Conservation (phyloP, 805 yeast genomes). For the Cyberlindnera japonica region DNA sequence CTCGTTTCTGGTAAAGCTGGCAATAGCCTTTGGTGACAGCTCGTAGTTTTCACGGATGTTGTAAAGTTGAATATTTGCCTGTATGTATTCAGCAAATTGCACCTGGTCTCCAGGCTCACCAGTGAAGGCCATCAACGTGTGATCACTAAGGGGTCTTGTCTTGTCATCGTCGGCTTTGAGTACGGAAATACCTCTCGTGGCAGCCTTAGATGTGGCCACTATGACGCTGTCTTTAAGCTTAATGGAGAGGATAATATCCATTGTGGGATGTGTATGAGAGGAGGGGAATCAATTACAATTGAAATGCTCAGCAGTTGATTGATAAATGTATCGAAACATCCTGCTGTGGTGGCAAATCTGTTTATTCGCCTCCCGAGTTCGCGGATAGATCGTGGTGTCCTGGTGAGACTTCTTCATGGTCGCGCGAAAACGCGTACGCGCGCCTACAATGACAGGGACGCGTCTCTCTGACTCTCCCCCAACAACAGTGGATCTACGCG, state of each 20-base stretch:
- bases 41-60: slow-evolving; percentile 82
- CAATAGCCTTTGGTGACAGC: slow-evolving; percentile 79
- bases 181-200: slow-evolving; percentile 84
- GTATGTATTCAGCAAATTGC: slow-evolving; percentile 90
- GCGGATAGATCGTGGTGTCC: slow-evolving; percentile 1
- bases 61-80: slow-evolving; percentile 86
- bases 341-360: slow-evolving; percentile 4
- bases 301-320: background rate
- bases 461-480: background rate
- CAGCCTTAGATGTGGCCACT: slow-evolving; percentile 92
- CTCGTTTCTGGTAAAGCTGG: slow-evolving; percentile 83
- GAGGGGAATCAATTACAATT: background rate
- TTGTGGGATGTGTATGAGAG: slow-evolving; percentile 28
- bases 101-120: slow-evolving; percentile 93
- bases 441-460: slow-evolving; percentile 1
- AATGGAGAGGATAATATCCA: slow-evolving; percentile 92
- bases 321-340: too few species aligned
- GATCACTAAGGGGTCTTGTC: slow-evolving; percentile 69
- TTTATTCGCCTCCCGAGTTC: slow-evolving; percentile 3
- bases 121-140: slow-evolving; percentile 79
- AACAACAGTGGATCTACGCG: too few species aligned
- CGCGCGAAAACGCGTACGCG: background rate
- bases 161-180: slow-evolving; percentile 78
- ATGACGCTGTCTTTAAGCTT: slow-evolving; percentile 77
- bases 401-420: background rate